Conservation (phyloP, 306 rosid species). For the Pterocarpus santalinus region DNA sequence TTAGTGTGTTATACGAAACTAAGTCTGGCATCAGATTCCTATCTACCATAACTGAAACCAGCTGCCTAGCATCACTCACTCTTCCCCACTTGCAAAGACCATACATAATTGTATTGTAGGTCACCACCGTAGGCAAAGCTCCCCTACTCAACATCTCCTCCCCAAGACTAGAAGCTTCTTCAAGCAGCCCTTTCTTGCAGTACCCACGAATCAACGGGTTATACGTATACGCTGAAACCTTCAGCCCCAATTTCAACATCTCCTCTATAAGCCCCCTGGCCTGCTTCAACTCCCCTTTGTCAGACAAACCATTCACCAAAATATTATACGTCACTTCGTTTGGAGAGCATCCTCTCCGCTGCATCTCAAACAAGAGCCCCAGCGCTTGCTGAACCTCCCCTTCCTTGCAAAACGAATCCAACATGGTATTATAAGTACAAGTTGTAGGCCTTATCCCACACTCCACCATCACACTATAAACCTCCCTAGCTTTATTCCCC, state of each 20-base stretch:
- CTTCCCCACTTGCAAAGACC: slow-evolving; percentile 73
- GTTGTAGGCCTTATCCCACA: slow-evolving; percentile 65
- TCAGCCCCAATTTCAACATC: slow-evolving; percentile 64
- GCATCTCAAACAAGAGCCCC: slow-evolving; percentile 65
- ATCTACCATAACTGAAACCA: slow-evolving; percentile 56
- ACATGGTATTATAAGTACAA: slow-evolving; percentile 72
- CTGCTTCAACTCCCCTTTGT: slow-evolving; percentile 63
- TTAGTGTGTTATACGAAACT: slow-evolving; percentile 70
- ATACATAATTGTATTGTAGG: slow-evolving; percentile 71
- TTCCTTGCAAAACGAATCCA: slow-evolving; percentile 73
- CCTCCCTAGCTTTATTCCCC: slow-evolving; percentile 52
- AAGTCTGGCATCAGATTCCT: slow-evolving; percentile 66
- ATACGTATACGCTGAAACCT: slow-evolving; percentile 67
- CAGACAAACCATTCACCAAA: slow-evolving; percentile 74
- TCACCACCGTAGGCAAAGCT: slow-evolving; percentile 60
- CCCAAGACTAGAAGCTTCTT: slow-evolving; percentile 57
- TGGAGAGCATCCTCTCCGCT: slow-evolving; percentile 56
- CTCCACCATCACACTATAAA: slow-evolving; percentile 68
- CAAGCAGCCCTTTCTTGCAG: slow-evolving; percentile 61
- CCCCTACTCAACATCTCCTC: slow-evolving; percentile 68
- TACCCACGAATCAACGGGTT: slow-evolving; percentile 72
- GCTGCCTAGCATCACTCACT: slow-evolving; percentile 65
- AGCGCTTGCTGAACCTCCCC: slow-evolving; percentile 70
- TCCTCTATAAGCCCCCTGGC: slow-evolving; percentile 62
- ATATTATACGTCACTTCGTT: slow-evolving; percentile 69